Evolutionary conservation across 1,284 basidiomycete genomes (phyloP), one percentile per base, ranked within the genome.

Genomic region (Spongispora temasekensis): DNA sequence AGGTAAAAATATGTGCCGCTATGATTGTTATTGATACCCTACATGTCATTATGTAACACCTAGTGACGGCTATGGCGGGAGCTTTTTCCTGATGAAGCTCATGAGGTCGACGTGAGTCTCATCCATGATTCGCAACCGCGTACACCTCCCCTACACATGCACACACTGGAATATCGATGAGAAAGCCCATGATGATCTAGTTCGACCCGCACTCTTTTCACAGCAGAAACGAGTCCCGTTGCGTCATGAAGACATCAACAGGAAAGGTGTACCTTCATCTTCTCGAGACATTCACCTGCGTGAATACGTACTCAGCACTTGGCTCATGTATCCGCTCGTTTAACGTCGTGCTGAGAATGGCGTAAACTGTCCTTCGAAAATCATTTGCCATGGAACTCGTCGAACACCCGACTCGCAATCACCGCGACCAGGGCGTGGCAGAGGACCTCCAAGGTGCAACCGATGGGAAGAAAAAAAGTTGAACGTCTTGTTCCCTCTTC

Each of bases 311-410:
- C 40, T 30, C 12, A 91, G 91, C 89, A 0, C 75, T 93, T 28
- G 87, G 86, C 12, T 72, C 80, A 5, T 79, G 82, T 54, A 74
- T 82, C 5, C 82, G 87, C 31, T 64, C 78, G 2, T 92, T 92
- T 73, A 83, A 81, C 27, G 60, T 64, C 0, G 83, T 91, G 13
- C 81, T 90, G n/a, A 68, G 70, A 2, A 69, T 68, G 21, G 90
- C 91, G 1, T 88, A 93, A 60, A 68, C 70, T 4, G 83, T 82
- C 17, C 76, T 93, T 13, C 76, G 76, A 28, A 78, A 79, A 28
- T 85, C 82, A 0, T 90, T 93, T 67, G 89, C 87, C 4, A 85
- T 92, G 83, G 88, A 92, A 64, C 79, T 93, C 15, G 84, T 87
- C 21, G 89, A 93, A 71, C 80, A 93, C n/a, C 83, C 83, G 51